Base-by-base conservation (phyloP, 2,329 filamentous ascomycete genomes). In the Aureobasidium uvarum region DNA sequence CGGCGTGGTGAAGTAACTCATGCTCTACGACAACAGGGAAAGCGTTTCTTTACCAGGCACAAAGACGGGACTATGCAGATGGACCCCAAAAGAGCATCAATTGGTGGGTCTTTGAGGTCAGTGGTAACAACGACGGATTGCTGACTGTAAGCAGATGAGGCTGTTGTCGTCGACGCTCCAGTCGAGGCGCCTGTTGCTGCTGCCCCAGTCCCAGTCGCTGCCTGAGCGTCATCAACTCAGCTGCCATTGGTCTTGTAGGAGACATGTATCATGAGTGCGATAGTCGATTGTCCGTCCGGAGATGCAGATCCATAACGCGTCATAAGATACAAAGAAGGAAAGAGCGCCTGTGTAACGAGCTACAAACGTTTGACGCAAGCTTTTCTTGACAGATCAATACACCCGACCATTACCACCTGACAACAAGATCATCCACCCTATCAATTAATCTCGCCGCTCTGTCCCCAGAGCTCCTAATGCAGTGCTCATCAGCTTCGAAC, bases 41-140 rank as follows among this genome's bases (percentile, higher is more conserved):
- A 43, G 28, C 18, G 60, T 6, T 63, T 63, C 38, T 63, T 63
- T 18, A 63, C 60, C 18, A 41, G 60, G 16, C 48, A 63, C 5
- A 63, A 63, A 36, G 60, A 63, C 25, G 48, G 60, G 7, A 63
- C 60, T 25, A 63, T 63, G 60, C 60, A 63, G 16, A 63, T 63
- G 48, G 60, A 63, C 43, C 60, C 60, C 25, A 41, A 43, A 20
- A 54, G 46, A 45, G 13, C 36, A 36, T n/a, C 33, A 45, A 6
- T 63, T 6, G 46, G 60, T 63, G 16, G 8, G 46, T 50, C 14
- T 28, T 4, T 28, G 11, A 25, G 23, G 23, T n/a, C 7, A n/a
- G 7, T 33, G 16, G 31, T 1, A 23, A 33, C 7, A 4, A n/a
- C 10, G 11, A n/a, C 14, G 13, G 4, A 39, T 1, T 20, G 10